These are phyloP conservation scores for Leersia perrieri DNA, from an alignment of 176 grass and related monocot species.

Conservation along the genomic window DNA sequence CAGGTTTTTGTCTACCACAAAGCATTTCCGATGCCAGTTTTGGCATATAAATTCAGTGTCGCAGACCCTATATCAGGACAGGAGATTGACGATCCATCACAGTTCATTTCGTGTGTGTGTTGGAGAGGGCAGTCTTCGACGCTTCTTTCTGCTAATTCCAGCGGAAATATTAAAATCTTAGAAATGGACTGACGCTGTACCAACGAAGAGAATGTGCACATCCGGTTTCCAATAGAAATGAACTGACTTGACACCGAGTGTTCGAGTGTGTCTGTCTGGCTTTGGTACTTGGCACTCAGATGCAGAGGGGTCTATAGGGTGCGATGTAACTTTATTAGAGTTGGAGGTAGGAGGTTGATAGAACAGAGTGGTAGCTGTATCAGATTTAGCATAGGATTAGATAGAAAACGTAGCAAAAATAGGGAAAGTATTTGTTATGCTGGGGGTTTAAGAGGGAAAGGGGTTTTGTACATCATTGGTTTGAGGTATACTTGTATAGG, in stretches of 20 bases:
- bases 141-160: slow-evolving; percentile 89
- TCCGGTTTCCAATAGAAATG: slow-evolving; percentile 47
- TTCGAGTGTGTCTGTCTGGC: neutral
- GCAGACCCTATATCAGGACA: slow-evolving; percentile 87
- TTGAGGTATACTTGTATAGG: slow-evolving; percentile 70
- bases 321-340: slow-evolving; percentile 19
- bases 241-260: slow-evolving; percentile 33
- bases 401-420: slow-evolving; percentile 66
- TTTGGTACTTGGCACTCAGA: neutral
- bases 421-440: slow-evolving; percentile 41
- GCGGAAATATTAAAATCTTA: slow-evolving; percentile 87
- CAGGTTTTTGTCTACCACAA: slow-evolving; percentile 98
- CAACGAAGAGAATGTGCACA: neutral
- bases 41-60: slow-evolving; percentile 83
- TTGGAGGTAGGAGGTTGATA: slow-evolving; percentile 26
- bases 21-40: slow-evolving; percentile 88
- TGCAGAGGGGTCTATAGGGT: neutral
- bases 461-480: slow-evolving; percentile 95
- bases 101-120: slow-evolving; percentile 94
- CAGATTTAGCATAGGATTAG: slow-evolving; percentile 52
- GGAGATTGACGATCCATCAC: slow-evolving; percentile 73
- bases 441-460: slow-evolving; percentile 39
- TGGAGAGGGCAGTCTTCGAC: slow-evolving; percentile 82
- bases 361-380: slow-evolving; percentile 30
- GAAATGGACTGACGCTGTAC: slow-evolving; percentile 70